Evolutionary conservation across 2,329 filamentous ascomycete genomes (phyloP).

Genomic region (Colletotrichum melonis): DNA sequence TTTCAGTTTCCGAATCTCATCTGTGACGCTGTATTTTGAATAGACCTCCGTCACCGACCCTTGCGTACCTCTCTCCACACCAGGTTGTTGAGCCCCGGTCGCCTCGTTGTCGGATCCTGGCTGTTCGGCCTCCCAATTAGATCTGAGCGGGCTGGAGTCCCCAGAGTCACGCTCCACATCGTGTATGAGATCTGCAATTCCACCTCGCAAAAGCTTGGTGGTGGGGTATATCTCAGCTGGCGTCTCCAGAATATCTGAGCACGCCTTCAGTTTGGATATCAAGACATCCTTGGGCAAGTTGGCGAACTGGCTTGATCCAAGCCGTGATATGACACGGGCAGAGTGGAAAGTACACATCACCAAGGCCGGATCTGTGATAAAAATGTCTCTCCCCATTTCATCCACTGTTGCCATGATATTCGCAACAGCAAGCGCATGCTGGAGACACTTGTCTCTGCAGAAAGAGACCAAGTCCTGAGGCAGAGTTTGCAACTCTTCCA

Average conservation of each 20-base stretch:
- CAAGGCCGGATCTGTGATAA: constrained; percentile 25
- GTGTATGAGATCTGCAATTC: constrained; percentile 26
- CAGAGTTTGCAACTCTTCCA: constrained; percentile 5
- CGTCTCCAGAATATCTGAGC: constrained; percentile 14
- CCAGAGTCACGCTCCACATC: constrained; percentile 20
- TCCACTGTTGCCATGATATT: constrained; percentile 15
- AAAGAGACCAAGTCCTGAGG: constrained; percentile 3
- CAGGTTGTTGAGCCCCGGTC: not conserved
- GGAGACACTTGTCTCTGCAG: constrained; percentile 24
- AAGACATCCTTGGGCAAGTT: not conserved
- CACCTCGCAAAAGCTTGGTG: constrained; percentile 12
- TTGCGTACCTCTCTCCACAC: not conserved
- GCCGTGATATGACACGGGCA: constrained; percentile 25
- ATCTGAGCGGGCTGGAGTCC: constrained; percentile 14
- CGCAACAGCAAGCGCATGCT: constrained; percentile 26
- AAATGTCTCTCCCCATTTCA: constrained; percentile 21
- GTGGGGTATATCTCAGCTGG: constrained; percentile 28
- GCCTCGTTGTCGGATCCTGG: not conserved
- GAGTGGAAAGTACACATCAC: constrained; percentile 34
- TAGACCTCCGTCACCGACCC: constrained; percentile 10
- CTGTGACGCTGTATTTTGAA: constrained; percentile 32
- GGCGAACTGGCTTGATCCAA: constrained; percentile 16
- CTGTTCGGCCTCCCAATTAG: constrained; percentile 21
- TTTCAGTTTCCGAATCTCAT: constrained; percentile 30
- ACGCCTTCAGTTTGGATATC: constrained; percentile 12